A percentile compares a stretch with the other conserved stretches of the same genome.
phyloP scores from a whole-genome alignment of 2,329 filamentous ascomycete species.

The Colletotrichum sp. region DNA sequence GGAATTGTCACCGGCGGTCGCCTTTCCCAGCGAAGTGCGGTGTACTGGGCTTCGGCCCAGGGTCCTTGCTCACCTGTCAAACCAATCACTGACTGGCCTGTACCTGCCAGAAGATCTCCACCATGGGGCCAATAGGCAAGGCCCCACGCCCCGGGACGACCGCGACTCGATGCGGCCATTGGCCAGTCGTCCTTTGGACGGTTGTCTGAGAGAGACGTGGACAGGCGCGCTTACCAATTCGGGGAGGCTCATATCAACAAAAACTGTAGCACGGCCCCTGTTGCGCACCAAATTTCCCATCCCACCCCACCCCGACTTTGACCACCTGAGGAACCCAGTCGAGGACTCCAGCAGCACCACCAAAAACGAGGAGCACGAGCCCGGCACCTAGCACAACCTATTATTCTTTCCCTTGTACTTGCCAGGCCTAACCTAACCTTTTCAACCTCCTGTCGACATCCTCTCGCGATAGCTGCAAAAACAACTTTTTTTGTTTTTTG shows the following conservation, averaged over 20 bases:
- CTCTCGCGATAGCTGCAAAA: constrained; percentile 21
- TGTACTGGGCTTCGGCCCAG: neutral
- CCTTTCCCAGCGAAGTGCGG: constrained; percentile 12
- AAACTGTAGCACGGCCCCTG: constrained; percentile 19
- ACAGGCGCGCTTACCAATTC: constrained; percentile 24
- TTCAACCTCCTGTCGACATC: constrained; percentile 21
- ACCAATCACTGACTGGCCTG: neutral
- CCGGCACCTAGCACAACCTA: constrained; percentile 4
- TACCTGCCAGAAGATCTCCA: constrained; percentile 4
- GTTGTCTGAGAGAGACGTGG: neutral
- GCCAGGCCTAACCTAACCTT: constrained; percentile 11
- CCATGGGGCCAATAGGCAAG: constrained; percentile 1
- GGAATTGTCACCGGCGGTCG: constrained; percentile 2
- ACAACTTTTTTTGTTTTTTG: constrained; percentile 11
- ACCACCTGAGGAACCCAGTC: constrained; percentile 15
- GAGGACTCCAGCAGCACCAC: neutral
- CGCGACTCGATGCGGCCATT: neutral
- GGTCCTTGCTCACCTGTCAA: neutral
- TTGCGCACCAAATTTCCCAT: constrained; percentile 22
- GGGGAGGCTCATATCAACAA: constrained; percentile 23
- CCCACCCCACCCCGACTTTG: constrained; percentile 6
- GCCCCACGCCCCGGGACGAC: neutral
- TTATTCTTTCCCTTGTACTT: constrained; percentile 19
- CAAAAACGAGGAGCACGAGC: constrained; percentile 15
- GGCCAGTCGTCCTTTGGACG: neutral